Evolutionary conservation across 805 yeast species (phyloP).

Genomic region (Kluyveromyces wickerhamii): DNA sequence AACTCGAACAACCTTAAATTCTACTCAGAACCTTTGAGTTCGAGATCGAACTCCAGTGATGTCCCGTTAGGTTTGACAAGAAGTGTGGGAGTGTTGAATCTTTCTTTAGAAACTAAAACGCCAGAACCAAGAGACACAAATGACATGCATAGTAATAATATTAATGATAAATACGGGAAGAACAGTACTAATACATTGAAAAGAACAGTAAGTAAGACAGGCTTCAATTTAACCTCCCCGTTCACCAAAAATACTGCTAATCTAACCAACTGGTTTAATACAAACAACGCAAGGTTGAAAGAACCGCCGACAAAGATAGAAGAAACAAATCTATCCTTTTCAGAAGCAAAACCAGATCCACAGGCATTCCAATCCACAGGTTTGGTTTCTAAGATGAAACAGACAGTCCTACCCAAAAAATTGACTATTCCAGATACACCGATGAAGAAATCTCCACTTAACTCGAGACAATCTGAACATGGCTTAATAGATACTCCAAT

Average conservation of each 20-base stretch:
- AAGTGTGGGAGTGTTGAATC: slow-evolving; percentile 44
- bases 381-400: slow-evolving; percentile 22
- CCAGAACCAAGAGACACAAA: slow-evolving; percentile 6
- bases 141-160: slow-evolving; percentile 13
- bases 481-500: slow-evolving; percentile 2
- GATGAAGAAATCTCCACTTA: slow-evolving; percentile 25
- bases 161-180: slow-evolving; percentile 26
- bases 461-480: slow-evolving; percentile 8
- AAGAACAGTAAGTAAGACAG: slow-evolving; percentile 23
- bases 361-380: slow-evolving; percentile 23
- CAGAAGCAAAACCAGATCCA: slow-evolving; percentile 22
- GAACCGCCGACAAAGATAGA: slow-evolving; percentile 12
- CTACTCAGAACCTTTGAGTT: slow-evolving; percentile 17
- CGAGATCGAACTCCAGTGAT: slow-evolving; percentile 5
- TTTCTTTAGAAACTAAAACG: slow-evolving; percentile 37
- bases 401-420: slow-evolving; percentile 17
- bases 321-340: slow-evolving; percentile 4
- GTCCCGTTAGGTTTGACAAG: slow-evolving; percentile 35
- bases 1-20: slow-evolving; percentile 21
- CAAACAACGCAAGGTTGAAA: slow-evolving; percentile 11
- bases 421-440: slow-evolving; percentile 26
- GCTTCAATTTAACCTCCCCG: slow-evolving; percentile 19
- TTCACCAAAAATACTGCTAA: slow-evolving; percentile 21
- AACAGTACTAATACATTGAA: slow-evolving; percentile 15
- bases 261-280: background rate